Conservation (phyloP, 148 eudicot genomes). For the Salicornia ramosissima region DNA sequence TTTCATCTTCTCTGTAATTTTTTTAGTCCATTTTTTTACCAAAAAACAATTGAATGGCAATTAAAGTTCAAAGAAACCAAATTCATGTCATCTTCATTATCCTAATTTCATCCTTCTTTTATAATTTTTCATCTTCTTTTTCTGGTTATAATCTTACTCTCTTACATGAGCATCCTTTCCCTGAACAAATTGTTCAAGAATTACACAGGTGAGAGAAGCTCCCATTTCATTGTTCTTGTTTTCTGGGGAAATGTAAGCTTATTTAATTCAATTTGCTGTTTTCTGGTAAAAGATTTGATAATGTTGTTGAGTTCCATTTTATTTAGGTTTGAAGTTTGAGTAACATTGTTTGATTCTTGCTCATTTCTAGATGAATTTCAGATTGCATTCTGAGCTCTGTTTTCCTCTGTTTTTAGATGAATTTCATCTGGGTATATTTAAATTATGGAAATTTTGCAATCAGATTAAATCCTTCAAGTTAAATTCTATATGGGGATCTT, state of each 20-base stretch:
- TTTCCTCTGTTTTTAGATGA: slow-evolving; percentile 26
- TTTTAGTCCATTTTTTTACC: not conserved
- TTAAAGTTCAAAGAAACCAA: slow-evolving; percentile 17
- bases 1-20: not conserved
- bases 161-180: slow-evolving; percentile 67
- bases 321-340: not conserved
- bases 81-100: slow-evolving; percentile 16
- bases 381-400: not conserved
- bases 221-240: not conserved
- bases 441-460: too few species aligned
- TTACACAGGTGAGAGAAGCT: slow-evolving; percentile 45
- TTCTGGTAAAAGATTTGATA: not conserved
- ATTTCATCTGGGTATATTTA: slow-evolving; percentile 9
- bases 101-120: not conserved
- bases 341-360: too few species aligned
- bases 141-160: slow-evolving; percentile 44
- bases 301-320: not conserved
- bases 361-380: too few species aligned
- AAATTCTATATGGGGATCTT: slow-evolving; percentile 17
- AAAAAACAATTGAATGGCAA: slow-evolving; percentile 6
- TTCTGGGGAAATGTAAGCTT: not conserved
- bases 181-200: slow-evolving; percentile 69
- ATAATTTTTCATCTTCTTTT: slow-evolving; percentile 6
- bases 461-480: too few species aligned
- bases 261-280: too few species aligned